Evolutionary conservation across 352 stramenopile genomes (phyloP).

Genomic region (Phytopythium oedochilum): DNA sequence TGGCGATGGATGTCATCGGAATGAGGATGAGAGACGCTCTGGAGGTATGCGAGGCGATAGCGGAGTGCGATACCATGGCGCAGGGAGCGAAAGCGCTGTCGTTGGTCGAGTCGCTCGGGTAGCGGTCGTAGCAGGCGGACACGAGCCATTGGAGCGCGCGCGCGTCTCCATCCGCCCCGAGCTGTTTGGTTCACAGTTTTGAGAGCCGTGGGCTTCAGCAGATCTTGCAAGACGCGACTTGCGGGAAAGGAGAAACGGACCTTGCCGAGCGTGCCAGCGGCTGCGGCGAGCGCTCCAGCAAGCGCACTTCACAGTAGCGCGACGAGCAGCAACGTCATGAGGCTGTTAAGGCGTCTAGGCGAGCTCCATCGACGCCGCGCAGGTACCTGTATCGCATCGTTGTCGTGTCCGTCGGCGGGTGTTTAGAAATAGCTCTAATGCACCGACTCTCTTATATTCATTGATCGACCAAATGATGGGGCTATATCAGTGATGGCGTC

Average conservation of each 20-base stretch:
- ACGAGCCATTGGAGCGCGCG: constrained; percentile 18
- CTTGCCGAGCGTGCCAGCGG: constrained; percentile 57
- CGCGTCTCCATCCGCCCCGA: constrained; percentile 33
- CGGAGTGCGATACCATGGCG: not conserved
- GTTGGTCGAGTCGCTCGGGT: not conserved
- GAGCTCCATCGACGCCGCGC: too few relatives aligned
- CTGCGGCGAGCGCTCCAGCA: constrained; percentile 47
- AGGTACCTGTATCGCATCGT: too few relatives aligned
- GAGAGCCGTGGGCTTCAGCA: not conserved
- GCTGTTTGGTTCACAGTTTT: constrained; percentile 3
- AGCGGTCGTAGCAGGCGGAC: constrained; percentile 14
- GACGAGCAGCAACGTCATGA: not conserved
- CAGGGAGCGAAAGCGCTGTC: constrained; percentile 7
- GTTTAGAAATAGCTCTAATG: too few relatives aligned
- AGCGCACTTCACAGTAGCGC: constrained; percentile 26
- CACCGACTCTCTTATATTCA: too few relatives aligned
- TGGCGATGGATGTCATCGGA: not conserved
- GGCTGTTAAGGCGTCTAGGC: too few relatives aligned
- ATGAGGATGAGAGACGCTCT: too few relatives aligned
- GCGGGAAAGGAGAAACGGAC: constrained; percentile 5
- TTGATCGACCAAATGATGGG: too few relatives aligned
- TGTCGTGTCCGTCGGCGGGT: too few relatives aligned
- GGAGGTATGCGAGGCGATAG: not conserved
- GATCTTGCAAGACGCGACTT: not conserved
- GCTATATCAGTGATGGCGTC: too few relatives aligned